These are phyloP conservation scores for Pythium monospermum DNA, from an alignment of 352 stramenopile genomes.

Conservation along the genomic window DNA sequence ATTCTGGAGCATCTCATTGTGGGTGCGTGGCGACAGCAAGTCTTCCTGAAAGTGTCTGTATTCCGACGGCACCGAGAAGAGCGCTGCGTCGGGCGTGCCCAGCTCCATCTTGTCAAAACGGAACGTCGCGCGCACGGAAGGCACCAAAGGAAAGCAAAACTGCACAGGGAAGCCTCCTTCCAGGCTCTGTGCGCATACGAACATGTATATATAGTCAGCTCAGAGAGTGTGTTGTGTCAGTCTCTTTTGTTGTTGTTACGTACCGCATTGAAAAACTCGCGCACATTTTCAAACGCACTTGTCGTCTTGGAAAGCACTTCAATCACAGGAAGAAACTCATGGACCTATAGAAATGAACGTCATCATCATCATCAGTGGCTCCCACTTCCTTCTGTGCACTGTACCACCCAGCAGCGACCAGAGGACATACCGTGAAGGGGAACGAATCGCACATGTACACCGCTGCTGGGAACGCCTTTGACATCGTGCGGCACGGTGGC, in stretches of 20 bases:
- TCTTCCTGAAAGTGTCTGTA: constrained; percentile 36
- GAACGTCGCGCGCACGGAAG: constrained; percentile 56
- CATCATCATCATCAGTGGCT: too few species aligned
- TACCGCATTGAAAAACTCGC: constrained; percentile 58
- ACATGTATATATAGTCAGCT: background rate
- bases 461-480: constrained; percentile 49
- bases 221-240: too few species aligned
- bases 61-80: constrained; percentile 30
- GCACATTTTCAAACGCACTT: constrained; percentile 52
- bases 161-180: constrained; percentile 62
- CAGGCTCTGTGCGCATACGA: constrained; percentile 23
- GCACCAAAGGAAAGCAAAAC: constrained; percentile 64
- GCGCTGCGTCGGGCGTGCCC: constrained; percentile 19
- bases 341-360: constrained; percentile 28
- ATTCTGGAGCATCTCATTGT: constrained; percentile 55
- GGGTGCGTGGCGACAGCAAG: constrained; percentile 47
- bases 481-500: constrained; percentile 40
- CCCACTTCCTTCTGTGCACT: too few species aligned
- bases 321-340: constrained; percentile 56
- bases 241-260: constrained; percentile 5
- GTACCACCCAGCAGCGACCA: too few species aligned
- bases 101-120: constrained; percentile 49
- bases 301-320: constrained; percentile 69
- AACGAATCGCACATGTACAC: constrained; percentile 60
- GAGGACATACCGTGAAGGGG: constrained; percentile 47